These are phyloP conservation scores for Lanzia echinophila DNA, from an alignment of 2,329 filamentous ascomycete genomes.

Conservation along the genomic window DNA sequence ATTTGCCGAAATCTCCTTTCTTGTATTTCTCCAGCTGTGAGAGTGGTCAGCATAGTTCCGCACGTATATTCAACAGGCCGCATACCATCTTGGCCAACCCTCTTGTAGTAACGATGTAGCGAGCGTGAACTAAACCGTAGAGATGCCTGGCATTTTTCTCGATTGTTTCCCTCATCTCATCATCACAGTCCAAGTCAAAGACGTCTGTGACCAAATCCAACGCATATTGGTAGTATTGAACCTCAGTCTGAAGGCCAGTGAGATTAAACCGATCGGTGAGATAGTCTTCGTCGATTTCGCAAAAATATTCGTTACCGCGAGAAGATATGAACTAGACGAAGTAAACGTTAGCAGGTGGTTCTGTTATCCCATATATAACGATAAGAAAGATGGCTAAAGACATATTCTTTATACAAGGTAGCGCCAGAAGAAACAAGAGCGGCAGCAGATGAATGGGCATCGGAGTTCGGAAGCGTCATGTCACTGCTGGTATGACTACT, in stretches of 20 bases:
- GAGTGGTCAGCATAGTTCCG: constrained; percentile 14
- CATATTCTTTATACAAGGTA: background rate
- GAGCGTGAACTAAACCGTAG: constrained; percentile 91
- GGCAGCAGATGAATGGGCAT: no score
- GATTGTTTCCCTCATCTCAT: constrained; percentile 96
- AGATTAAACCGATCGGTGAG: constrained; percentile 97
- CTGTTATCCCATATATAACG: background rate
- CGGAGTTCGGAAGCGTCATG: no score
- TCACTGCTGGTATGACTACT: no score
- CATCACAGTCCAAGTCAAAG: constrained; percentile 97
- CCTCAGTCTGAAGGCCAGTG: constrained; percentile 92
- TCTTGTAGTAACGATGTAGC: constrained; percentile 93
- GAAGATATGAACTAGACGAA: constrained; percentile 86
- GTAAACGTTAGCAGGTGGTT: constrained; percentile 6
- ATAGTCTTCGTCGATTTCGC: constrained; percentile 99
- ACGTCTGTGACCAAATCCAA: constrained; percentile 96
- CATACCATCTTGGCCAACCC: constrained; percentile 93
- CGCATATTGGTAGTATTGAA: constrained; percentile 98
- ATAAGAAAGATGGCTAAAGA: constrained; percentile 6
- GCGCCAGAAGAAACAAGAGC: no score
- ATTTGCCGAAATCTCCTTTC: constrained; percentile 96
- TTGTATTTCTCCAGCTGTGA: constrained; percentile 95
- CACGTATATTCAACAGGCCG: constrained; percentile 4
- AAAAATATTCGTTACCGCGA: constrained; percentile 97
- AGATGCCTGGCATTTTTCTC: constrained; percentile 95